These are phyloP conservation scores for Ogataea paraovalis DNA, from an alignment of 805 yeast species.

Conservation along the genomic window DNA sequence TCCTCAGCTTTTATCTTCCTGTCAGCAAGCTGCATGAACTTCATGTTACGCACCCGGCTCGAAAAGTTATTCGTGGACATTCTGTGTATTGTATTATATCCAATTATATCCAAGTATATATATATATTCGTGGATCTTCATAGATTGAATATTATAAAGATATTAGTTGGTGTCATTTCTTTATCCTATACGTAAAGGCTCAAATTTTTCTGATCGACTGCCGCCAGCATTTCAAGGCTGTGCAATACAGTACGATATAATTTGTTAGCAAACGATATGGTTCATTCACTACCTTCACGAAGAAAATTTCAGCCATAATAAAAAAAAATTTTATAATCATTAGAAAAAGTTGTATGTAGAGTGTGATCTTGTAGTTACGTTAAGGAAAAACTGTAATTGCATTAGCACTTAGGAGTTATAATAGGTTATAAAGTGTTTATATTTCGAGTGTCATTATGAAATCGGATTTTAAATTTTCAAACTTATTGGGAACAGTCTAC, in stretches of 20 bases:
- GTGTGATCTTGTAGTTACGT: too few relatives aligned
- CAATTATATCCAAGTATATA: too few relatives aligned
- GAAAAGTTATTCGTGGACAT: conserved; percentile 41
- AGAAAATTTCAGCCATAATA: not conserved
- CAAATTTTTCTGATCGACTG: not conserved
- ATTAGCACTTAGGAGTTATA: too few relatives aligned
- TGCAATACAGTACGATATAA: not conserved
- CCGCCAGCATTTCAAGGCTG: not conserved
- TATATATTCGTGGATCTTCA: too few relatives aligned
- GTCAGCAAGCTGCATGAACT: conserved; percentile 54
- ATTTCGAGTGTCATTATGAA: conserved; percentile 46
- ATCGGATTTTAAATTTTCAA: conserved; percentile 85
- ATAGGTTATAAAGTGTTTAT: too few relatives aligned
- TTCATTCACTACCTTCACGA: not conserved
- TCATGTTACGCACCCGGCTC: conserved; percentile 79
- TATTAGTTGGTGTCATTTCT: too few relatives aligned
- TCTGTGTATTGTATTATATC: too few relatives aligned
- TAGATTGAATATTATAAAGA: too few relatives aligned
- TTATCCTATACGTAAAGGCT: not conserved
- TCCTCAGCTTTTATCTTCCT: conserved; percentile 31
- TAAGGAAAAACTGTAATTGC: too few relatives aligned
- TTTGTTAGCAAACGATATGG: not conserved
- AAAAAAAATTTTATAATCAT: not conserved
- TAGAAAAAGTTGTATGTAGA: not conserved
- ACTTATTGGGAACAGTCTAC: conserved; percentile 90